Conservation (phyloP, 2,329 filamentous ascomycete genomes). For the Fusarium transvaalense region DNA sequence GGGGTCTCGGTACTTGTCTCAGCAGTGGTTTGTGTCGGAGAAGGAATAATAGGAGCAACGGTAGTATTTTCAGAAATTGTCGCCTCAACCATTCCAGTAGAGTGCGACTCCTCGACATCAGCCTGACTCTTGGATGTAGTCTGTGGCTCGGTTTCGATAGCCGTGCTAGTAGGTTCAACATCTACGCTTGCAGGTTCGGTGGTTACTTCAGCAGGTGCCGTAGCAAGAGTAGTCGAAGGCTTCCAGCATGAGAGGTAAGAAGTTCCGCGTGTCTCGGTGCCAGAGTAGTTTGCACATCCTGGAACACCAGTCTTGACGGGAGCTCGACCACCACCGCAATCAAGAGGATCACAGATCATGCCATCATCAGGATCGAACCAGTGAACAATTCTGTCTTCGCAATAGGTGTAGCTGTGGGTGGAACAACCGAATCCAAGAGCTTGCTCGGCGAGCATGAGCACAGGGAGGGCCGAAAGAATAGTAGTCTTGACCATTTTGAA, state of each 20-base stretch:
- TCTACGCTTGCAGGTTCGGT: not conserved
- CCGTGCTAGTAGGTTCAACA: not conserved
- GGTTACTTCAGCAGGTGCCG: not conserved
- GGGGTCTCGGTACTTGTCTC: not conserved
- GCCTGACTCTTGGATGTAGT: not conserved
- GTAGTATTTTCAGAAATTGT: slow-evolving; percentile 3
- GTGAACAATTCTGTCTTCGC: slow-evolving; percentile 45
- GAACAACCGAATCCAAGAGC: slow-evolving; percentile 27
- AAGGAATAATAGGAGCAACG: slow-evolving; percentile 11
- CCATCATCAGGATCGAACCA: slow-evolving; percentile 63
- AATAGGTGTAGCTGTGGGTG: slow-evolving; percentile 35
- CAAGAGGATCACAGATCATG: slow-evolving; percentile 64
- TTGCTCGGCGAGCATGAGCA: slow-evolving; percentile 31
- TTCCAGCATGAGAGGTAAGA: slow-evolving; percentile 41
- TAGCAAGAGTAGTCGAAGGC: slow-evolving; percentile 15
- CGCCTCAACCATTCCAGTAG: not conserved
- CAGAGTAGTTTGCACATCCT: slow-evolving; percentile 60
- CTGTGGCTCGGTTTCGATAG: not conserved
- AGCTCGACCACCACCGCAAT: slow-evolving; percentile 67
- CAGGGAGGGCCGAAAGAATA: not conserved
- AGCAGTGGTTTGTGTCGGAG: not conserved
- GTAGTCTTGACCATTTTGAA: slow-evolving; percentile 23
- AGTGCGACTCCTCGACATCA: not conserved
- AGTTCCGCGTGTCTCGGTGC: slow-evolving; percentile 48
- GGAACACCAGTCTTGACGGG: slow-evolving; percentile 64